Conservation (phyloP, 495 filamentous ascomycete genomes). For the Lasiosphaeria ovina region DNA sequence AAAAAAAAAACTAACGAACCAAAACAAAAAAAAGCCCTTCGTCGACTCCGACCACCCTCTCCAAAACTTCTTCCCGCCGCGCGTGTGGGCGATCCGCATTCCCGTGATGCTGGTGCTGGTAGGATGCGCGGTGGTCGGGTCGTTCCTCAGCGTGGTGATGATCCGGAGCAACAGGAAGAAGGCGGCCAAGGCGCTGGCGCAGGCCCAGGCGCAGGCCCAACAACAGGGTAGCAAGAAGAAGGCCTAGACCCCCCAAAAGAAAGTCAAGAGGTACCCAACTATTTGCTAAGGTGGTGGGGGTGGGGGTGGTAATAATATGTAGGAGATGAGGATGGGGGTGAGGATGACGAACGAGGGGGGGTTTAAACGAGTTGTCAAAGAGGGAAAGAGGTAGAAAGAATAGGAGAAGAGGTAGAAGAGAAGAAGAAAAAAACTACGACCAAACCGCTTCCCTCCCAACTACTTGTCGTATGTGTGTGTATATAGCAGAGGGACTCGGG, state of each 20-base stretch:
- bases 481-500: too few relatives aligned
- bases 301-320: slow-evolving; percentile 4
- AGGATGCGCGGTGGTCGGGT: slow-evolving; percentile 90
- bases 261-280: not conserved
- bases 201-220: slow-evolving; percentile 33
- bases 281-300: not conserved
- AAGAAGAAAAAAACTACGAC: too few relatives aligned
- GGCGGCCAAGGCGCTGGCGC: slow-evolving; percentile 83
- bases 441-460: too few relatives aligned
- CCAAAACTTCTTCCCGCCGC: slow-evolving; percentile 92
- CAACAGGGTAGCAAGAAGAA: slow-evolving; percentile 53
- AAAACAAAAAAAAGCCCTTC: slow-evolving; percentile 66
- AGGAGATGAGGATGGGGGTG: not conserved
- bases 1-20: slow-evolving; percentile 3
- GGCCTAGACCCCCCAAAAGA: slow-evolving; percentile 34
- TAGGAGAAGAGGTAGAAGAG: too few relatives aligned
- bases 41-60: slow-evolving; percentile 92
- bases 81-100: slow-evolving; percentile 98
- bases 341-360: too few relatives aligned
- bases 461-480: too few relatives aligned
- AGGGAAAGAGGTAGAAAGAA: too few relatives aligned
- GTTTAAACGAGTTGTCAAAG: too few relatives aligned
- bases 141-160: slow-evolving; percentile 96
- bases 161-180: slow-evolving; percentile 98
- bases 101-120: slow-evolving; percentile 93